Evolutionary conservation across 176 grass and related monocot species (phyloP), one percentile per base, ranked within the genome.

Genomic region (Raddia distichophylla): DNA sequence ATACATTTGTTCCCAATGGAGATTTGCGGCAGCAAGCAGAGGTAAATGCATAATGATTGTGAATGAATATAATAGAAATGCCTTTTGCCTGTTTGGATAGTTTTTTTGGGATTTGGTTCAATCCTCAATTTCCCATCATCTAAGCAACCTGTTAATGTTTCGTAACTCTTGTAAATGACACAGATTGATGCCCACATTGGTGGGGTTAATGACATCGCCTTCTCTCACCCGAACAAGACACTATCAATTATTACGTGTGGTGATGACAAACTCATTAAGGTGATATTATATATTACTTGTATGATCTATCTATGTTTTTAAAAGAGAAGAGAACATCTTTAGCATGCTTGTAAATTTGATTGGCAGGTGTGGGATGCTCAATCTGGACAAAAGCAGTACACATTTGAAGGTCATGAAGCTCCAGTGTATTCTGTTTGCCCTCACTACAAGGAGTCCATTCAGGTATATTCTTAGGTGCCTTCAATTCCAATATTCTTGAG

Each of bases 241-340:
- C 84, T 99, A 71, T 99, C 97, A 42, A 95, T 99, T 80, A 99
- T 99, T 85, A 99, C 97, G 33, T 99, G 97, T 66, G 97, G 97
- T 19, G 97, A 99, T 83, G 97, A 99, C 85, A 99, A 99, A 77
- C 86, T 89, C 49, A 99, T 99, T 82, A 93, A 87, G 93, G 97
- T 99, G 78, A 84, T 75, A 20, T 77, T 27, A 27, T 27, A 27
- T 27, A 27, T 27, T 83, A 80, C 60, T 88, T 18, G 18, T 74
- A 19, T 64, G 71, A 43, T 55, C 5, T 64, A 7, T 87, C 3
- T 0, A 16, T 75, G 10, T 78, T 44, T 74, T 51, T 11, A 46
- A 76, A 79, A 62, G 13, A 62, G 84, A 81, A 32, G 12, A 80
- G 46, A 73, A 73, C 14, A 43, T 47, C 53, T 53, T 80, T 15